Base-by-base conservation (phyloP, 2,329 filamentous ascomycete species). In the Lecanicillium sp. region DNA sequence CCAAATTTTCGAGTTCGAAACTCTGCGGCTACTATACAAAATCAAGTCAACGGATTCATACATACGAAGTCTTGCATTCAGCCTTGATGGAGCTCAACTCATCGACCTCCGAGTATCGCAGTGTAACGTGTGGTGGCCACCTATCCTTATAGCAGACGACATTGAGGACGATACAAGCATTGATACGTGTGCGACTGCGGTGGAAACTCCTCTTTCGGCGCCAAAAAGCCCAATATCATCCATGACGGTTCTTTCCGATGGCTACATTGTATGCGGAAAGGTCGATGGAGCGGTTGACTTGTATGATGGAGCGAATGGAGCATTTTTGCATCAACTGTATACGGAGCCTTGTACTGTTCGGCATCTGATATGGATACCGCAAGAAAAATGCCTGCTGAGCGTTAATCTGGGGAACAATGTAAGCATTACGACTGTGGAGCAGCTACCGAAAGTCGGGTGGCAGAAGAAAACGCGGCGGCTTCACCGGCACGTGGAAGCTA, bases 41-140 rank as follows among this genome's bases (percentile, higher is more conserved):
- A 46, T 57, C 33, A 50, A 47, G 29, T 50, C 51, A 3, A 41
- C 40, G 15, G 44, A 49, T 19, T 47, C 44, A n/a, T 48, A 46
- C 32, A 56, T 61, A 42, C 56, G 53, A 34, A 45, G 54, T 19
- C 44, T 64, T 4, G 42, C 45, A n/a, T 62, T 62, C 31, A 46
- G 47, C 22, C 44, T 37, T 29, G 58, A 65, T 38, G 47, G 52
- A 37, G 46, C 55, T 12, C 56, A 45, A n/a, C 48, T 65, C 39
- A 45, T 49, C 5, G 62, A 65, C 39, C 54, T 63, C 17, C 44
- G 59, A 42, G 55, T 53, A 4, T 41, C 50, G 2, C 55, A 60
- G 38, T 62, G 57, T 45, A 58, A 52, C 30, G 52, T 64, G 32
- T 65, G 61, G 62, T 55, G 62, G 39, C 57, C 61, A 2, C 42